These are phyloP conservation scores for Stenogyne calaminthoides DNA, from an alignment of 305 asterid genomes.

Conservation along the genomic window DNA sequence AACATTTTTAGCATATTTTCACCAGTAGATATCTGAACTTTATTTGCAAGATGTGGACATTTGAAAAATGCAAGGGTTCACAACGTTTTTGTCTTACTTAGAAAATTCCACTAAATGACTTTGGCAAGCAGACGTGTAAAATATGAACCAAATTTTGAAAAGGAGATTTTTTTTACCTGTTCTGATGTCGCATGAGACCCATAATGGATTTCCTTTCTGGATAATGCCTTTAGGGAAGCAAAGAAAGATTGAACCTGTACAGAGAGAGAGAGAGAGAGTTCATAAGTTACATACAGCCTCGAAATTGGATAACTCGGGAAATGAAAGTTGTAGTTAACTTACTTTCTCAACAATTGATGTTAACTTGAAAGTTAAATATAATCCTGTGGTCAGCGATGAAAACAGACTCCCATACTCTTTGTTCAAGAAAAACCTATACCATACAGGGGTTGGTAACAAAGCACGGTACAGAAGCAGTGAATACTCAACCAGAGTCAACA, in stretches of 20 bases:
- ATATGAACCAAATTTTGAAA: background rate
- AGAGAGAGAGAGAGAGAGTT: slow-evolving; percentile 28
- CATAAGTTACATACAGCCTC: slow-evolving; percentile 21
- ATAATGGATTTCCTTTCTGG: slow-evolving; percentile 78
- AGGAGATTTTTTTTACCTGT: slow-evolving; percentile 53
- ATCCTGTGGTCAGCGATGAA: slow-evolving; percentile 86
- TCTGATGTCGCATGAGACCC: slow-evolving; percentile 92
- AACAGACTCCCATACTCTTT: slow-evolving; percentile 93
- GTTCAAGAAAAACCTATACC: slow-evolving; percentile 97
- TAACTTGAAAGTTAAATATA: slow-evolving; percentile 90
- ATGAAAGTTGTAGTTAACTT: slow-evolving; percentile 27
- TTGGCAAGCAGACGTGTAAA: background rate
- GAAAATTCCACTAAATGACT: background rate
- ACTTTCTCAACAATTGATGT: slow-evolving; percentile 88
- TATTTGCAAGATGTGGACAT: background rate
- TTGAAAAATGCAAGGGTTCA: background rate
- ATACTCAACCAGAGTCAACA: slow-evolving; percentile 94
- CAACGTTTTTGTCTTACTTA: slow-evolving; percentile 8
- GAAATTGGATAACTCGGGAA: slow-evolving; percentile 9
- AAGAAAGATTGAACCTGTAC: slow-evolving; percentile 70
- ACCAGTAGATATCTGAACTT: background rate
- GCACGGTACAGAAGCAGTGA: slow-evolving; percentile 85
- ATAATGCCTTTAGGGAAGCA: slow-evolving; percentile 83
- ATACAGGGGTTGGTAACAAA: slow-evolving; percentile 86
- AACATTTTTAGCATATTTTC: background rate